Conservation (phyloP, 352 stramenopile species). For the Peronospora belbahrii region DNA sequence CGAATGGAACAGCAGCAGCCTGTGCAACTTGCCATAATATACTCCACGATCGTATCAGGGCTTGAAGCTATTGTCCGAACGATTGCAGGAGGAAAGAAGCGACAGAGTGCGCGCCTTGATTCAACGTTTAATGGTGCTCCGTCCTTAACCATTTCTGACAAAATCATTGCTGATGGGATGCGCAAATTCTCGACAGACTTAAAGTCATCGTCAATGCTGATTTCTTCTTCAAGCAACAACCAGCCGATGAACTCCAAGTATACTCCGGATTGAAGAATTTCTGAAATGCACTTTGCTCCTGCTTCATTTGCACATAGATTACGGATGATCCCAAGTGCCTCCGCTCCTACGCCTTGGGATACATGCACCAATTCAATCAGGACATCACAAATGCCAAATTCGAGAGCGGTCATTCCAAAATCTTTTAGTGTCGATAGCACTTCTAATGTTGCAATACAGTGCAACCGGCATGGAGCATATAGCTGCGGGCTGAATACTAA, state of each 20-base stretch:
- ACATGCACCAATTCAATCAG: conserved; percentile 69
- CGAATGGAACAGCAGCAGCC: neutral
- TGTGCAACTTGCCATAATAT: conserved; percentile 36
- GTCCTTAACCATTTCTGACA: conserved; percentile 52
- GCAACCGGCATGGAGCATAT: conserved; percentile 50
- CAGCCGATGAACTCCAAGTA: conserved; percentile 80
- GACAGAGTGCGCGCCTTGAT: conserved; percentile 40
- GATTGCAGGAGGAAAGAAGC: conserved; percentile 64
- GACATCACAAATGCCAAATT: conserved; percentile 67
- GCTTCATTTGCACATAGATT: conserved; percentile 55
- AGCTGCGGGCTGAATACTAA: conserved; percentile 49
- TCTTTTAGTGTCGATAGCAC: conserved; percentile 45
- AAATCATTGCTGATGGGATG: conserved; percentile 49
- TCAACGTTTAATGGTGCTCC: conserved; percentile 40
- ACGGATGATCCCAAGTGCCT: conserved; percentile 50
- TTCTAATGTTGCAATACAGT: conserved; percentile 53
- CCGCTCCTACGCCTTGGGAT: conserved; percentile 42
- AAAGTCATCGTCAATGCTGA: conserved; percentile 59
- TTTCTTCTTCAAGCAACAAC: conserved; percentile 55
- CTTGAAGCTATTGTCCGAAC: conserved; percentile 47
- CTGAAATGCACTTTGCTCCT: conserved; percentile 35
- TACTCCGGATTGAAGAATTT: conserved; percentile 63
- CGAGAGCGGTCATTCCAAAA: conserved; percentile 44
- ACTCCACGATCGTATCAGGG: conserved; percentile 47
- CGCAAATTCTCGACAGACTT: conserved; percentile 44